Evolutionary conservation across 208 protist genomes (phyloP), one percentile per base, ranked within the genome.

Genomic region (Crithidia bombi): DNA sequence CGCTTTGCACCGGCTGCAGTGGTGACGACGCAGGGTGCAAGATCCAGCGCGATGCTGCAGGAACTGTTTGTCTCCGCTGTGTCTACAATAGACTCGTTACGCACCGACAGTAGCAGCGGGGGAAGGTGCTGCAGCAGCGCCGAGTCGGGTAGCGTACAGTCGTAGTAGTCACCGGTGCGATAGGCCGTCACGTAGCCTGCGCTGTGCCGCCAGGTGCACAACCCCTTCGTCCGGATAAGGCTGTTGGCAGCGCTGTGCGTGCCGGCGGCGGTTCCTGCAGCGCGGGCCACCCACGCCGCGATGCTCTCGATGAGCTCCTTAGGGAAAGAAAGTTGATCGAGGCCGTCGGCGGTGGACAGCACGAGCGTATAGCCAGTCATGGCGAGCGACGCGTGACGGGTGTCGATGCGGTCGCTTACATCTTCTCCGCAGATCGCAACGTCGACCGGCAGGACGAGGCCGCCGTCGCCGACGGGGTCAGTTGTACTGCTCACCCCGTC

Each of bases 241-340:
- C 69, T 68, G 14, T 70, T 10, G 1, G 39, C 21, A 1, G 57
- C 55, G 21, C 35, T 21, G 49, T 30, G 62, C 15, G n/a, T 46
- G 38, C 51, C 43, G 1, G 30, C 4, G 17, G 57, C 44, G 3
- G 21, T 57, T 36, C 63, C 47, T 19, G n/a, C 6, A 1, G 11
- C 7, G 5, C 1, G 35, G 0, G 65, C 62, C 3, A 89, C 64
- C 84, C 87, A 92, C 35, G 78, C 63, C 14, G 58, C 54, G 7
- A 92, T 58, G 25, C 44, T 28, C 15, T 66, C 56, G 28, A 93
- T 90, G 10, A 91, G 61, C 69, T 91, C 83, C n/a, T 43, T 55
- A 0, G 88, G 88, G 19, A 93, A 61, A 1, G 75, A 25, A n/a
- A 93, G 14, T 12, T 38, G 21, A 1, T 75, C 64, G 2, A 78